Evolutionary conservation across 78 protist species (phyloP).

Genomic region (Dictyostelium purpureum): DNA sequence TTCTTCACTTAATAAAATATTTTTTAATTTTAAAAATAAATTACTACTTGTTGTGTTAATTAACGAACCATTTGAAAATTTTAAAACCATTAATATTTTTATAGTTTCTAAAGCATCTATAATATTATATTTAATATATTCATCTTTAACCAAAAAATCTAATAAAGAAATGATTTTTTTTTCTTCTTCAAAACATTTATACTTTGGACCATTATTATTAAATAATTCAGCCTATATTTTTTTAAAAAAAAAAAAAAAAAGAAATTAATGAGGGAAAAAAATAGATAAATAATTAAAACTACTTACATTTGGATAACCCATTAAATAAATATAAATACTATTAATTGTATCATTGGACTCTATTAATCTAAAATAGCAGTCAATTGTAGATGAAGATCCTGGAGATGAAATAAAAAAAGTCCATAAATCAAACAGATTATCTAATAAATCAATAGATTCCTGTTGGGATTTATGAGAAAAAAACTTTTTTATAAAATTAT

Average conservation of each 20-base stretch:
- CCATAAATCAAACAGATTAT: background rate
- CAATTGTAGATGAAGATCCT: background rate
- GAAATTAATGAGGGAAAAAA: background rate
- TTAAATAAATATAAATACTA: too few species aligned
- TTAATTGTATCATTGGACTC: background rate
- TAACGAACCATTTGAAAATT: background rate
- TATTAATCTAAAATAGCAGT: too few species aligned
- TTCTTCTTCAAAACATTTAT: background rate
- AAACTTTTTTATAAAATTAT: too few species aligned
- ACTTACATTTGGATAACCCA: background rate
- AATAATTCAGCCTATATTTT: background rate
- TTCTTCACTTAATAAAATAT: background rate
- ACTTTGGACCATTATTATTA: too few species aligned
- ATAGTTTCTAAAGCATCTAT: background rate
- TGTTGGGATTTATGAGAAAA: background rate
- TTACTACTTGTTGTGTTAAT: background rate
- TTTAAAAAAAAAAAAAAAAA: too few species aligned
- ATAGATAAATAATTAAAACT: too few species aligned
- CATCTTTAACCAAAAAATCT: background rate
- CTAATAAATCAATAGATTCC: background rate
- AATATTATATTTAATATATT: too few species aligned
- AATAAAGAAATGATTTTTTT: too few species aligned
- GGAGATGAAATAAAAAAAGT: background rate
- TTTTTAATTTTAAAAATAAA: too few species aligned
- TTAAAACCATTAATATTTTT: too few species aligned